Evolutionary conservation across 805 yeast genomes (phyloP), one percentile per base, ranked within the genome.

Genomic region (Zygotorulaspora florentina): DNA sequence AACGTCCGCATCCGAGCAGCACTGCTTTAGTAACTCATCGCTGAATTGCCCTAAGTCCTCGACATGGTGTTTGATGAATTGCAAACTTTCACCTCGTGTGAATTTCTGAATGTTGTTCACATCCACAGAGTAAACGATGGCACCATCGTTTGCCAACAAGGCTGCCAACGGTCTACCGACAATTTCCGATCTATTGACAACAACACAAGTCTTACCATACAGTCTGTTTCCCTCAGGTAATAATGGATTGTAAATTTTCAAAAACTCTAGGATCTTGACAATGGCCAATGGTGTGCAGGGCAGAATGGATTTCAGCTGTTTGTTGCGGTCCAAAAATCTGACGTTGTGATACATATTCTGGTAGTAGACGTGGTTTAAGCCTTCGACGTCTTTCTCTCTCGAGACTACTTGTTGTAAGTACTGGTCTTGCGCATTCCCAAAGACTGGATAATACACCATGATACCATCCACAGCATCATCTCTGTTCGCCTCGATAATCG

Each of bases 81-180:
- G 80, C 57, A 93, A 73, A 33, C 95, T 95, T 57, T 87, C 95
- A 29, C 99, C 99, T 59, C 99, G 78, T 16, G 96, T 91, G 68
- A 87, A 93, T 64, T 81, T 81, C 66, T 93, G 98, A 52, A 89
- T 81, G 56, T 88, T 86, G 58, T 85, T 81, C 41, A 93, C 69
- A 62, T 93, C 98, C 2, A 82, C 91, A 1, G 98, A 90, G 65
- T 85, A 93, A 2, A 93, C 98, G 1, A 83, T 84, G 17, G 99
- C 99, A 51, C 99, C 99, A 62, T 93, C 99, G 61, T 93, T 93
- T 15, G 99, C 98, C 52, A 93, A 72, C 30, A 93, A 68, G 0
- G 99, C 98, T 28, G 98, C 98, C 48, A 93, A 71, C 1, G 99
- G 99, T 56, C 99, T 80, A 10, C 99, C 99, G 17, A 93, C 99